Percentiles rank a stretch among this genome's conserved stretches.
These are phyloP conservation scores for Dioszegia hungarica DNA, from an alignment of 768 basidiomycete species.

Conservation along the genomic window DNA sequence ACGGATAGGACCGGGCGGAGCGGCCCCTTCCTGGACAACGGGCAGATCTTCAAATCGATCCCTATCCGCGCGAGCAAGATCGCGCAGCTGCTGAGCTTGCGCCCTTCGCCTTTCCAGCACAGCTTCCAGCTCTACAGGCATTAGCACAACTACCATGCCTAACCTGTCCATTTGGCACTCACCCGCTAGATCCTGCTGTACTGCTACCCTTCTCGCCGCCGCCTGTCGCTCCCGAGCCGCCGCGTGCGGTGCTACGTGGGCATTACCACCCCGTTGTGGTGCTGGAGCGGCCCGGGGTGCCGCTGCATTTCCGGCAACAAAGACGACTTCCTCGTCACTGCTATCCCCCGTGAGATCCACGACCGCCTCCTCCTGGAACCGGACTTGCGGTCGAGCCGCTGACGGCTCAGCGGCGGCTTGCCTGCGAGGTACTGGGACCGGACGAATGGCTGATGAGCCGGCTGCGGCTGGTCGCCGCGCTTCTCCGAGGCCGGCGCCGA, in stretches of 20 bases:
- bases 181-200: too few species aligned
- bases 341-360: conserved; percentile 3
- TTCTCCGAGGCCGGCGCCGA: too few species aligned
- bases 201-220: too few species aligned
- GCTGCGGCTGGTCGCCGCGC: too few species aligned
- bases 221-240: too few species aligned
- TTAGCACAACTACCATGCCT: too few species aligned
- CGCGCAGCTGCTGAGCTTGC: neutral
- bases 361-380: neutral
- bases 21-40: neutral
- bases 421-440: neutral
- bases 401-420: neutral
- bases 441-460: too few species aligned
- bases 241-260: too few species aligned
- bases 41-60: neutral
- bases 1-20: conserved; percentile 9
- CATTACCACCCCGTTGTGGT: too few species aligned
- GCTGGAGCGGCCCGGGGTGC: too few species aligned
- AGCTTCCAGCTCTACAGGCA: neutral
- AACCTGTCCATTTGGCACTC: too few species aligned
- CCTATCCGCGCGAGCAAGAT: neutral
- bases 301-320: too few species aligned
- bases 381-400: neutral
- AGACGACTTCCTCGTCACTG: neutral
- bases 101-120: neutral